Evolutionary conservation across 2,329 filamentous ascomycete genomes (phyloP).

Genomic region (Macrophomina tecta): DNA sequence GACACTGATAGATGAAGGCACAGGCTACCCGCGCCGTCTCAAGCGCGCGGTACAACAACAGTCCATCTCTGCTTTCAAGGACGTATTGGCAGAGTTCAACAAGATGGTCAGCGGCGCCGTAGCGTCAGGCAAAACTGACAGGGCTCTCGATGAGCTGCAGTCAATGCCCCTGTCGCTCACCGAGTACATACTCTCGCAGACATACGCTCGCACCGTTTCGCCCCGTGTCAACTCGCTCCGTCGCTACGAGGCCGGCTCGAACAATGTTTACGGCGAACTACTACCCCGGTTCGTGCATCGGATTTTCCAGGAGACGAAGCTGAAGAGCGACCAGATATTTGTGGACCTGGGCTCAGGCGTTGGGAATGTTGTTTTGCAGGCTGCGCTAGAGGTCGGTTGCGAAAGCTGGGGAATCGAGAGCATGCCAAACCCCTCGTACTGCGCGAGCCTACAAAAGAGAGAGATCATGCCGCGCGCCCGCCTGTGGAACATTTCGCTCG

Average conservation of each 20-base stretch:
- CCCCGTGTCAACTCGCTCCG: constrained; percentile 83
- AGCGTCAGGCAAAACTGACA: constrained; percentile 69
- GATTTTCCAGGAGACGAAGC: constrained; percentile 77
- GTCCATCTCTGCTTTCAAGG: constrained; percentile 71
- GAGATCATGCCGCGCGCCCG: constrained; percentile 80
- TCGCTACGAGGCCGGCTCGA: constrained; percentile 86
- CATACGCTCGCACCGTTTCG: constrained; percentile 91
- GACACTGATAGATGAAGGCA: constrained; percentile 72
- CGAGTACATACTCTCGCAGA: constrained; percentile 82
- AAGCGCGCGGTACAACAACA: constrained; percentile 74
- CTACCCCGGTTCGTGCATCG: constrained; percentile 82
- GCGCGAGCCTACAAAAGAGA: constrained; percentile 78
- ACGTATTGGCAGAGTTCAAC: constrained; percentile 80
- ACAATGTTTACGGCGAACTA: constrained; percentile 95
- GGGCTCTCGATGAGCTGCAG: constrained; percentile 74
- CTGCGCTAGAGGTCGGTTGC: constrained; percentile 89
- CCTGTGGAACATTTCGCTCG: constrained; percentile 85
- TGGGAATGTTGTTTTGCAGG: constrained; percentile 93
- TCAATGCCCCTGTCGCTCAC: constrained; percentile 70
- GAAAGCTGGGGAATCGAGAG: constrained; percentile 97
- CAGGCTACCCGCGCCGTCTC: constrained; percentile 77
- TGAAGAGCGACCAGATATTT: constrained; percentile 86
- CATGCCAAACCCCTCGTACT: constrained; percentile 86
- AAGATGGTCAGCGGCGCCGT: constrained; percentile 68
- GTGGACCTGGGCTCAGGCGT: constrained; percentile 95